Base-by-base conservation (phyloP, 2,329 filamentous ascomycete genomes). In the Alternaria sp. region DNA sequence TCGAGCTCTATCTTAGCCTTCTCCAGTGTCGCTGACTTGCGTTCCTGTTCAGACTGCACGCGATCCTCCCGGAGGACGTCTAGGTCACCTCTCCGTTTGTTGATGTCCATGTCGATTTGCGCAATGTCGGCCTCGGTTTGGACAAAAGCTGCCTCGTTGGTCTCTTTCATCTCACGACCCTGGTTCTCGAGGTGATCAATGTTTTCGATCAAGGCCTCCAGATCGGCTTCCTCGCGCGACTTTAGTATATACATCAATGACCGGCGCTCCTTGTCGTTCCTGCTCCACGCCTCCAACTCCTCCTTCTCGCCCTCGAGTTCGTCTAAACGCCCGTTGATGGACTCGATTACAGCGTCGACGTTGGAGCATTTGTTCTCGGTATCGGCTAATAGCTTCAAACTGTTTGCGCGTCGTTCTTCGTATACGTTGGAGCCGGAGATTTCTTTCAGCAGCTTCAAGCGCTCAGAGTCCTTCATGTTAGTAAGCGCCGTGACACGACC, bases 371-470 rank as follows among this genome's bases (percentile, higher is more conserved):
- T 98, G 79, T 93, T 96, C 77, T 94, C 93, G 14, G 95, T 98
- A 67, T 99, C 95, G 62, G 88, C 87, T 92, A 99, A 97, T 70
- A 99, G 97, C 80, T 97, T 97, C 67, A 96, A 81, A 44, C 92
- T 97, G 77, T 99, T 94, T 28, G 92, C 86, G 61, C 96, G 88
- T 56, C 94, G 90, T 52, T 92, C 90, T 79, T 99, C 95, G 79
- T 99, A 99, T 42, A 97, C 93, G 72, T 97, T 93, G 7, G 95
- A 99, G 62, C 95, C 95, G 0, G 95, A 95, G n/a, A 99, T 95
- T 74, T 98, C 95, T 79, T 99, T 99, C 61, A 99, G 81, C 59
- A 99, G 82, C 67, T 90, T 93, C 62, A 99, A 80, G 51, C 95
- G 87, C 76, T 97, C 93, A 1, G 89, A 88, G 77, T 99, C 95